A percentile compares a stretch with the other conserved stretches of the same genome.
Conservation (phyloP, 2,329 filamentous ascomycete species). For the Aspergillus fijiensis region DNA sequence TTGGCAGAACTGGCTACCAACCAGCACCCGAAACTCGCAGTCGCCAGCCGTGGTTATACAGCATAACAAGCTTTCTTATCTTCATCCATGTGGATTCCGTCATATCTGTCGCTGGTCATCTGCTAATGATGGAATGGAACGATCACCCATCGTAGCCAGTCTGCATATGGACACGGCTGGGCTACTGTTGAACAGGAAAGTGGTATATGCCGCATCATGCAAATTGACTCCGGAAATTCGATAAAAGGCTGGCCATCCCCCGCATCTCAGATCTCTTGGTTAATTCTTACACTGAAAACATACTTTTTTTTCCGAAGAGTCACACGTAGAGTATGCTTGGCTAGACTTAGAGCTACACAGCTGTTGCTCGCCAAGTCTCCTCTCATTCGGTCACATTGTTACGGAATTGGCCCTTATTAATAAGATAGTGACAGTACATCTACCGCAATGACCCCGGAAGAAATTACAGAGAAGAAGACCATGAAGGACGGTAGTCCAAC, state of each 20-base stretch:
- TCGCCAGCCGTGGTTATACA: neutral
- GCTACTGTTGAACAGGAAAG: neutral
- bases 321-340: neutral
- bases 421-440: neutral
- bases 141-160: neutral
- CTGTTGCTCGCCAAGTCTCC: no score
- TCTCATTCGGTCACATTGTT: no score
- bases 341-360: no score
- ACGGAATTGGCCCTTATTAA: neutral
- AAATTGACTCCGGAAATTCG: neutral
- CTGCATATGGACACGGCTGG: neutral
- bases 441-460: neutral
- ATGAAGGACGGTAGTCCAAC: conserved; percentile 4
- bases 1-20: neutral
- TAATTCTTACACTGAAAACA: neutral
- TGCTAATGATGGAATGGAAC: neutral
- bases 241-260: conserved; percentile 3
- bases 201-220: neutral
- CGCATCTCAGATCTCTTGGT: neutral
- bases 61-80: neutral
- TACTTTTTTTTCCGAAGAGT: neutral
- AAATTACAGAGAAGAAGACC: neutral
- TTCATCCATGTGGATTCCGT: neutral
- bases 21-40: neutral
- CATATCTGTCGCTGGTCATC: neutral